Conservation (phyloP, 768 basidiomycete species). For the Mrakia blollopis region DNA sequence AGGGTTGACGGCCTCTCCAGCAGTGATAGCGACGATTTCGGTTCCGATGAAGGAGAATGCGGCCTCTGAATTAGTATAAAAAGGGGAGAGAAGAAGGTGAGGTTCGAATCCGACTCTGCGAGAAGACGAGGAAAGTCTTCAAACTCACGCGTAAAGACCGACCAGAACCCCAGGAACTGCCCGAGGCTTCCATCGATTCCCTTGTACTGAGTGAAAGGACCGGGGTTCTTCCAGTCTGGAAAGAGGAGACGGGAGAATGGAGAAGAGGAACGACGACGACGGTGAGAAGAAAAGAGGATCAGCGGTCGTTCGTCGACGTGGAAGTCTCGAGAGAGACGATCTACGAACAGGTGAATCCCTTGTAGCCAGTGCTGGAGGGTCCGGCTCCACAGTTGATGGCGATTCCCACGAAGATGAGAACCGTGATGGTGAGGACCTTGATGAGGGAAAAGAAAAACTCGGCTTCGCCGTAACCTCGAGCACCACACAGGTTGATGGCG, state of each 20-base stretch:
- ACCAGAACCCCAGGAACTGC: slow-evolving; percentile 51
- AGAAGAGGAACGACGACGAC: too few species aligned
- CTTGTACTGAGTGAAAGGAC: slow-evolving; percentile 73
- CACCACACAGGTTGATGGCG: slow-evolving; percentile 47
- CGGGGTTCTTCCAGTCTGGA: slow-evolving; percentile 72
- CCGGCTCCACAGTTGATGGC: slow-evolving; percentile 85
- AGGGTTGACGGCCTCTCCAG: slow-evolving; percentile 67
- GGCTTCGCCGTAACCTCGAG: slow-evolving; percentile 49
- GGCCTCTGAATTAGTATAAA: slow-evolving; percentile 59
- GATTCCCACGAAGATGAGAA: slow-evolving; percentile 55
- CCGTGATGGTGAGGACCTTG: slow-evolving; percentile 60
- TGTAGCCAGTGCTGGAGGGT: slow-evolving; percentile 52
- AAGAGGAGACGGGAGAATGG: too few species aligned
- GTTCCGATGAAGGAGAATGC: slow-evolving; percentile 90
- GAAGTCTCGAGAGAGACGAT: too few species aligned
- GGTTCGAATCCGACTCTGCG: neutral
- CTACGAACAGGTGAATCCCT: slow-evolving; percentile 56
- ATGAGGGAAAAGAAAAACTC: slow-evolving; percentile 74
- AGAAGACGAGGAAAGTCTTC: neutral
- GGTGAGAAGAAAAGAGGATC: too few species aligned
- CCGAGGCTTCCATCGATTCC: slow-evolving; percentile 60
- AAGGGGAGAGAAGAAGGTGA: neutral
- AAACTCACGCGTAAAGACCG: neutral
- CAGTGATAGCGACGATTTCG: slow-evolving; percentile 63
- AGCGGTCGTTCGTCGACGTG: too few species aligned